Conservation (phyloP, 305 asterid genomes). For the Solanum chacoense region DNA sequence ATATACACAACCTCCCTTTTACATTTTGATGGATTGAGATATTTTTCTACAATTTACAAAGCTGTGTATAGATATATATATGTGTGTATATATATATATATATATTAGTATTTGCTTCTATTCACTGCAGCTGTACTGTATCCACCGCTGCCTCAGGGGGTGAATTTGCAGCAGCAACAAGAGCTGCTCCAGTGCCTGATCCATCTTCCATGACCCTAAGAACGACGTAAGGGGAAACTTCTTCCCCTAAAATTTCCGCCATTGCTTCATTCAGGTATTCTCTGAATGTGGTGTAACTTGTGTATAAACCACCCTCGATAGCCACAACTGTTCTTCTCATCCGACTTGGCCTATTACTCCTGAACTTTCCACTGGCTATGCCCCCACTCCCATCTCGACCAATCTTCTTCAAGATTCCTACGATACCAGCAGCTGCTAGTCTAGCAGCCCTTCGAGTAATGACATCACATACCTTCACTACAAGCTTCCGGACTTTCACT, state of each 20-base stretch:
- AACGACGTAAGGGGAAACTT: slow-evolving; percentile 40
- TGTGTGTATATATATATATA: neutral
- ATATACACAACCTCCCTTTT: slow-evolving; percentile 5
- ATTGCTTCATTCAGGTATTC: slow-evolving; percentile 72
- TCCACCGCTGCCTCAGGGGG: slow-evolving; percentile 16
- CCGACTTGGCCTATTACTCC: slow-evolving; percentile 19
- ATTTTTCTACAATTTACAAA: slow-evolving; percentile 10
- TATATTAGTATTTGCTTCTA: slow-evolving; percentile 2
- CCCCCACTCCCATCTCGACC: slow-evolving; percentile 74
- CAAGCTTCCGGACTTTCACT: slow-evolving; percentile 55
- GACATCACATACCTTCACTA: slow-evolving; percentile 66
- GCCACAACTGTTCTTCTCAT: slow-evolving; percentile 75
- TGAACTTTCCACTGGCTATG: slow-evolving; percentile 25
- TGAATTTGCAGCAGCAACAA: slow-evolving; percentile 69
- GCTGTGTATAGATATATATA: slow-evolving; percentile 1
- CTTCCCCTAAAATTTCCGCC: slow-evolving; percentile 59
- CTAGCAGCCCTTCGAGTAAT: slow-evolving; percentile 80
- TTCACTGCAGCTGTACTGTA: slow-evolving; percentile 23
- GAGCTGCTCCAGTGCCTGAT: slow-evolving; percentile 85
- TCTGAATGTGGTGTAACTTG: slow-evolving; percentile 57
- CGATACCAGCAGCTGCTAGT: slow-evolving; percentile 80
- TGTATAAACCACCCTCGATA: slow-evolving; percentile 62
- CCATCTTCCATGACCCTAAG: slow-evolving; percentile 62
- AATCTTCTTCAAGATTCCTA: slow-evolving; percentile 73
- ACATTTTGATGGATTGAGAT: neutral